These are phyloP conservation scores for Sordariomycetes sp. DNA, from an alignment of 2,329 filamentous ascomycete species.

Conservation along the genomic window DNA sequence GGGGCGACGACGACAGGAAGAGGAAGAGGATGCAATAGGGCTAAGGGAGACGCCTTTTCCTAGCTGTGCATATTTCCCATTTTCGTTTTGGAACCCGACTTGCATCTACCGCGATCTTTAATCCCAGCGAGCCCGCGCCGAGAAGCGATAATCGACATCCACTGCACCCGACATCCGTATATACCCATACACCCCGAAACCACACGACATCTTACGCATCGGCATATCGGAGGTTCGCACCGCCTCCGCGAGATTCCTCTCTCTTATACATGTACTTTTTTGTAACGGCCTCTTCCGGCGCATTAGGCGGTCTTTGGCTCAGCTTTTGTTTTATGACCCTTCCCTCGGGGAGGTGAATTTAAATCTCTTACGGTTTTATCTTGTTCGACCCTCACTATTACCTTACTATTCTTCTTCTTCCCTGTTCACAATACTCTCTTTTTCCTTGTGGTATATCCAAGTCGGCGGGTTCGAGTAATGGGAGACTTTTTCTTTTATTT, in stretches of 20 bases:
- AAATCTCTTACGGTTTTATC: not conserved
- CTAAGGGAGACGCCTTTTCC: too few species aligned
- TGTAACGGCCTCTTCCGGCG: not conserved
- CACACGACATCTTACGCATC: not conserved
- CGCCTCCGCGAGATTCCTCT: not conserved
- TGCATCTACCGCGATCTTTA: not conserved
- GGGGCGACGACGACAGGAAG: conserved; percentile 49
- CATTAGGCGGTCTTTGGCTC: not conserved
- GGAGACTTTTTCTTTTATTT: not conserved
- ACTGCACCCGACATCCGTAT: not conserved
- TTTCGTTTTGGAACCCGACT: not conserved
- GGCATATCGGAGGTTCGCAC: not conserved
- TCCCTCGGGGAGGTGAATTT: not conserved
- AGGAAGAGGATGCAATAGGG: conserved; percentile 44
- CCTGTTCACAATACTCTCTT: not conserved
- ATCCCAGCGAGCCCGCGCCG: too few species aligned
- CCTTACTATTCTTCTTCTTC: not conserved
- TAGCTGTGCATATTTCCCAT: not conserved
- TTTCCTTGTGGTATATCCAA: not conserved
- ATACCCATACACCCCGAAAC: not conserved
- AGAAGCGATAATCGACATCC: too few species aligned
- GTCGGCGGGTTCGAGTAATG: not conserved
- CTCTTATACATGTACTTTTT: not conserved
- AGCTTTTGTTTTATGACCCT: not conserved
- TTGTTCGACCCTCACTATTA: not conserved